A percentile compares a stretch with the other conserved stretches of the same genome.
phyloP scores from a whole-genome alignment of 2,329 filamentous ascomycete genomes.

The Aspergillus tamarii region DNA sequence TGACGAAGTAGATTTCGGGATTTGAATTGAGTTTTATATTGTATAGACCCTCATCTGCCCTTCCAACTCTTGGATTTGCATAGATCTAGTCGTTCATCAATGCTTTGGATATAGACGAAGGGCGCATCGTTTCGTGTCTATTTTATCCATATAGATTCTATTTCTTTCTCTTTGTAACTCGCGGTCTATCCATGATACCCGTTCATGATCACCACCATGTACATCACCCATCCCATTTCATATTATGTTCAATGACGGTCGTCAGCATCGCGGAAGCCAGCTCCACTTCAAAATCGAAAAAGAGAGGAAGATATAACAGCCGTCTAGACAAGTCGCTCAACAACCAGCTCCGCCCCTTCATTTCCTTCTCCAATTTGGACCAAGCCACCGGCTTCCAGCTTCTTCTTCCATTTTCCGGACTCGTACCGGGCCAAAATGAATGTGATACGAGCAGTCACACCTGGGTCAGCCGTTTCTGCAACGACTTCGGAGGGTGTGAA shows the following conservation, averaged over 20 bases:
- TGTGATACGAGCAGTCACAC: constrained; percentile 45
- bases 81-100: neutral
- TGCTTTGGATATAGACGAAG: neutral
- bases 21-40: constrained; percentile 1
- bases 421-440: constrained; percentile 53
- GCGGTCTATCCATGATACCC: neutral
- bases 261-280: constrained; percentile 18
- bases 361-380: constrained; percentile 31
- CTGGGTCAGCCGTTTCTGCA: constrained; percentile 33
- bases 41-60: neutral
- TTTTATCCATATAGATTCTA: neutral
- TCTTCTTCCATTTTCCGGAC: constrained; percentile 53
- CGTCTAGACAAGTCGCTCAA: constrained; percentile 39
- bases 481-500: constrained; percentile 66
- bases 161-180: neutral
- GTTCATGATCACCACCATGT: neutral
- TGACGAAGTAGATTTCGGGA: constrained; percentile 12
- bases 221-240: neutral
- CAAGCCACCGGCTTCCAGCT: constrained; percentile 45
- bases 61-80: neutral
- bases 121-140: neutral
- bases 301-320: neutral
- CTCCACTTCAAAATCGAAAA: constrained; percentile 16
- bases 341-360: constrained; percentile 30
- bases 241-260: constrained; percentile 1